Percentiles rank a stretch among this genome's conserved stretches.
These are phyloP conservation scores for Nemania abortiva DNA, from an alignment of 2,329 filamentous ascomycete genomes.

Conservation along the genomic window DNA sequence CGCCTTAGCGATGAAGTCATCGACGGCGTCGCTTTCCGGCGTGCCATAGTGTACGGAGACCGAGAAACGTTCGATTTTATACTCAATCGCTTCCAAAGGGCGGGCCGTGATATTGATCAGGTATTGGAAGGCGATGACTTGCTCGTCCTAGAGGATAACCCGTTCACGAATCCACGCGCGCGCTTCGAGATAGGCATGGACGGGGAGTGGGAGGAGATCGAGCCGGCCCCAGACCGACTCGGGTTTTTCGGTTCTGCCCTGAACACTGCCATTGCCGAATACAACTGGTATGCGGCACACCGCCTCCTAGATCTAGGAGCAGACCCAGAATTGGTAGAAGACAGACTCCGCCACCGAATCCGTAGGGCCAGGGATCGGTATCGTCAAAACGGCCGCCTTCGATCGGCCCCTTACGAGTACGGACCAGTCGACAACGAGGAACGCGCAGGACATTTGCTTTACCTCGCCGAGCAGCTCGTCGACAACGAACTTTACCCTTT, in stretches of 20 bases:
- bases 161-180: no score
- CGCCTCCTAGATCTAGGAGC: conserved; percentile 3
- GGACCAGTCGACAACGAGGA: no score
- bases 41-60: not conserved
- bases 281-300: conserved; percentile 13
- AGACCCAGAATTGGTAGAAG: not conserved
- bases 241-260: not conserved
- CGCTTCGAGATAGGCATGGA: no score
- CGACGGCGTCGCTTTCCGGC: not conserved
- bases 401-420: no score
- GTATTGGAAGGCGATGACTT: not conserved
- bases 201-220: not conserved
- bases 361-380: not conserved
- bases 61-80: not conserved
- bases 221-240: not conserved
- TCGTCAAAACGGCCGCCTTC: not conserved
- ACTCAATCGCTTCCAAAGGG: not conserved
- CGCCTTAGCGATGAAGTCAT: not conserved
- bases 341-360: conserved; percentile 34
- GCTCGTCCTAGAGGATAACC: no score
- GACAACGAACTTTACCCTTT: no score
- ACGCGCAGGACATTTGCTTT: no score
- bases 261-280: not conserved
- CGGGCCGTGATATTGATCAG: not conserved
- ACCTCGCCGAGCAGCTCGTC: no score